A percentile compares a stretch with the other conserved stretches of the same genome.
Evolutionary conservation across 1,284 basidiomycete species (phyloP).

Genomic region (Apiotrichum veenhuisii): DNA sequence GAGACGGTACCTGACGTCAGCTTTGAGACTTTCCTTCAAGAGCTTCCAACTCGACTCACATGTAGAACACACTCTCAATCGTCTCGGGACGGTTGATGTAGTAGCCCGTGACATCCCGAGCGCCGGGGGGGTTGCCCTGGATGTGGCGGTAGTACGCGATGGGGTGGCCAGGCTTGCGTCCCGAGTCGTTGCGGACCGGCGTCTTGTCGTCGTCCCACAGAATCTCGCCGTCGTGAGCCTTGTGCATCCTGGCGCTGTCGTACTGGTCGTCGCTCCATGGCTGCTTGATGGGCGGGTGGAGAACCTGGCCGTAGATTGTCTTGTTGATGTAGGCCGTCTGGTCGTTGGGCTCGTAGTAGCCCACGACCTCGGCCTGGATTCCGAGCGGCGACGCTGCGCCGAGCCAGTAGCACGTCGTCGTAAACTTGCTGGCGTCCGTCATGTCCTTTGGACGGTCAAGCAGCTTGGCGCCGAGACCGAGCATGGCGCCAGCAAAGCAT

Average conservation of each 20-base stretch:
- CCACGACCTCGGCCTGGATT: constrained; percentile 49
- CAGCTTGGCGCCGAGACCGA: constrained; percentile 54
- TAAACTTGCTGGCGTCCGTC: constrained; percentile 48
- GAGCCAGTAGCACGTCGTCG: constrained; percentile 55
- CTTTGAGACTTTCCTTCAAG: no score
- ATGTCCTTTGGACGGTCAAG: constrained; percentile 52
- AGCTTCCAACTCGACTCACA: constrained; percentile 42
- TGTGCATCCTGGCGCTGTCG: constrained; percentile 24
- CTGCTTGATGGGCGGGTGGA: constrained; percentile 20
- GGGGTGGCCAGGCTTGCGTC: constrained; percentile 27
- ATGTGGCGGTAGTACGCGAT: constrained; percentile 38
- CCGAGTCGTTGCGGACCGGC: constrained; percentile 16
- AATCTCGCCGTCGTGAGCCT: constrained; percentile 24
- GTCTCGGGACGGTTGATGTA: constrained; percentile 56
- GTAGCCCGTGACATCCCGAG: constrained; percentile 25
- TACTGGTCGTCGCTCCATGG: constrained; percentile 8
- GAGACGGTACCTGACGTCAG: constrained; percentile 52
- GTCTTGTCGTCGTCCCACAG: constrained; percentile 31
- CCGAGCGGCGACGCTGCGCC: constrained; percentile 48
- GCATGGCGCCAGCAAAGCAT: constrained; percentile 58
- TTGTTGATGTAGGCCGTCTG: constrained; percentile 32
- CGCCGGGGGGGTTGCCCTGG: constrained; percentile 40
- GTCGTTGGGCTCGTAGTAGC: constrained; percentile 40
- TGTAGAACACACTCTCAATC: constrained; percentile 56
- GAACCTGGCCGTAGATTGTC: constrained; percentile 14